phyloP scores from a whole-genome alignment of 768 basidiomycete species.

The Rhodotorula diobovata region DNA sequence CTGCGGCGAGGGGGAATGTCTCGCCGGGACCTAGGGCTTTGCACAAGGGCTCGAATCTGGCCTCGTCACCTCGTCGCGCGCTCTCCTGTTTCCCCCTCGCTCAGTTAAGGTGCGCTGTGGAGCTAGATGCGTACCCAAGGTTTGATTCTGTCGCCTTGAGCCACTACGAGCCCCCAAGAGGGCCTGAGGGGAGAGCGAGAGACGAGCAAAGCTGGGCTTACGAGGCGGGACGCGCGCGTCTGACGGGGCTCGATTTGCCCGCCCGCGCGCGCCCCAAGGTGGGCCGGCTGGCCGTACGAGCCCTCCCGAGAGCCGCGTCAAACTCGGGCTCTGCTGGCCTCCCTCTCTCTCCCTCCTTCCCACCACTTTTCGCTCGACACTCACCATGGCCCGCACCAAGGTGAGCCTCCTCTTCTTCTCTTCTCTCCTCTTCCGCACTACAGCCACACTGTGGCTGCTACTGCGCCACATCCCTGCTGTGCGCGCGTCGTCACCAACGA shows the following conservation, averaged over 20 bases:
- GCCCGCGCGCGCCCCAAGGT: too few relatives aligned
- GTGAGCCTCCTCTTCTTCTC: slow-evolving; percentile 1
- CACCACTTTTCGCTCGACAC: slow-evolving; percentile 10
- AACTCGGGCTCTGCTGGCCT: background rate
- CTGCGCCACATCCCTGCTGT: background rate
- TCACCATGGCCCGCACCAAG: slow-evolving; percentile 37
- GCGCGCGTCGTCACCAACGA: background rate
- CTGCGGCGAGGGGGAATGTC: too few relatives aligned
- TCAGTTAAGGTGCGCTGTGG: too few relatives aligned
- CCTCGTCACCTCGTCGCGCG: too few relatives aligned
- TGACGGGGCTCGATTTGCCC: too few relatives aligned
- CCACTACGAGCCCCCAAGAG: too few relatives aligned
- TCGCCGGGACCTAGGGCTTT: too few relatives aligned
- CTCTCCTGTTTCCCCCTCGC: too few relatives aligned
- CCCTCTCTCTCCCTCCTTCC: slow-evolving; percentile 13
- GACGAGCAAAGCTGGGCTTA: background rate
- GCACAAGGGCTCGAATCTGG: too few relatives aligned
- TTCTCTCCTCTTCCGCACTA: background rate
- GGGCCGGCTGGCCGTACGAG: background rate
- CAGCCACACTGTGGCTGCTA: background rate
- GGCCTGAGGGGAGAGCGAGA: background rate
- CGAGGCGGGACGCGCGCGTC: too few relatives aligned
- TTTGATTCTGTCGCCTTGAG: too few relatives aligned
- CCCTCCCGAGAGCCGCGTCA: background rate
- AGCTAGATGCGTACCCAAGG: too few relatives aligned